Evolutionary conservation across 2,329 filamentous ascomycete species (phyloP).

Genomic region (Claviceps sp.): DNA sequence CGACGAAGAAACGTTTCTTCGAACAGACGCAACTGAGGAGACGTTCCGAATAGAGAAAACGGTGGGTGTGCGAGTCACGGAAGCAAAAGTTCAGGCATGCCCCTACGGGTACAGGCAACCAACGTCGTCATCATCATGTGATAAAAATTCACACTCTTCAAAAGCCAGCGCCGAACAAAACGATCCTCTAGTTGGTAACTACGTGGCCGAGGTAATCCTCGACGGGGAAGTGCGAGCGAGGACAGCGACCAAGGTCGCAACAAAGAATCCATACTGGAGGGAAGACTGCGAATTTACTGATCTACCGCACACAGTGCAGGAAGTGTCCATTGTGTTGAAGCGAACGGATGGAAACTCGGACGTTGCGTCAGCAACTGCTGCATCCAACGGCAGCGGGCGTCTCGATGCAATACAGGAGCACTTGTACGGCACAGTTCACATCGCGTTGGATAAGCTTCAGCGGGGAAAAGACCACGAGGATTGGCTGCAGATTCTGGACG

Average conservation of each 20-base stretch:
- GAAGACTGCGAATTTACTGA: slow-evolving; percentile 70
- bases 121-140: slow-evolving; percentile 9
- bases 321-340: slow-evolving; percentile 59
- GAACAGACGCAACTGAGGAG: slow-evolving; percentile 12
- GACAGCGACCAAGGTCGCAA: slow-evolving; percentile 58
- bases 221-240: slow-evolving; percentile 68
- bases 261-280: slow-evolving; percentile 67
- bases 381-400: not conserved
- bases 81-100: slow-evolving; percentile 43
- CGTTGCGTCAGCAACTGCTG: slow-evolving; percentile 23
- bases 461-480: slow-evolving; percentile 68
- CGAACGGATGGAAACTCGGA: slow-evolving; percentile 40
- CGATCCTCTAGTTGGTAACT: slow-evolving; percentile 49
- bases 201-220: slow-evolving; percentile 65
- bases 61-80: slow-evolving; percentile 43
- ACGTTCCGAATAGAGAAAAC: slow-evolving; percentile 51
- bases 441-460: slow-evolving; percentile 67
- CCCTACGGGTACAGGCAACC: slow-evolving; percentile 12
- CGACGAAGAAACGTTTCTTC: slow-evolving; percentile 36
- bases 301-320: slow-evolving; percentile 54
- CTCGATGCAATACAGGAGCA: slow-evolving; percentile 26
- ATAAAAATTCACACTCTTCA: slow-evolving; percentile 5
- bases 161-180: slow-evolving; percentile 11
- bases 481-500: slow-evolving; percentile 75
- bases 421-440: slow-evolving; percentile 61